These are phyloP conservation scores for Pseudogymnoascus sp. DNA, from an alignment of 2,329 filamentous ascomycete species.

Conservation along the genomic window DNA sequence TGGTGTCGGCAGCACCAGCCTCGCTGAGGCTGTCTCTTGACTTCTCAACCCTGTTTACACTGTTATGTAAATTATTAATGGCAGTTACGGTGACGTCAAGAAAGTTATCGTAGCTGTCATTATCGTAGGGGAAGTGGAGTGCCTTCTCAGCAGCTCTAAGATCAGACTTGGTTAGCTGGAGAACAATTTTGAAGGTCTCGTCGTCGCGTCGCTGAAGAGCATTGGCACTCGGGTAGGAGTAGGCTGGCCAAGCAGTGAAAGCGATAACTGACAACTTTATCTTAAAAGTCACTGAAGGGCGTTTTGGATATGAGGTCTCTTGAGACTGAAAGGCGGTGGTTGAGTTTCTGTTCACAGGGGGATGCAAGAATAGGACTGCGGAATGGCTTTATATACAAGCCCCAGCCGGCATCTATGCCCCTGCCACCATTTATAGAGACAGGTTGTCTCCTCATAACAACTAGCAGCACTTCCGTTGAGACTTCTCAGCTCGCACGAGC, in stretches of 20 bases:
- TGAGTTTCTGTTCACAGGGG: not conserved
- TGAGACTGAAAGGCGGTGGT: not conserved
- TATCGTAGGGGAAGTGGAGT: not conserved
- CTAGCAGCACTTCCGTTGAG: not conserved
- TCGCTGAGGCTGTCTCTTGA: not conserved
- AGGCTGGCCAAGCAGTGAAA: not conserved
- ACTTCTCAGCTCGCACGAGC: not conserved
- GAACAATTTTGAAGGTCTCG: not conserved
- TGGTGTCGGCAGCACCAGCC: not conserved
- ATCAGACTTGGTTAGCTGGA: not conserved
- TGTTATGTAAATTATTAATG: not conserved
- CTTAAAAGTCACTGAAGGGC: not conserved
- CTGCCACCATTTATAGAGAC: not conserved
- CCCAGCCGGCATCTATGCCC: not conserved
- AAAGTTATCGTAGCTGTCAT: not conserved
- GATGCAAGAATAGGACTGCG: not conserved
- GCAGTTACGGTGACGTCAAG: not conserved
- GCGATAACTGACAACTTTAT: not conserved
- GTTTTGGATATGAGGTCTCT: not conserved
- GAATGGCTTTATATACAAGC: not conserved
- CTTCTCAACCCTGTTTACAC: not conserved
- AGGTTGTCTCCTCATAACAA: not conserved
- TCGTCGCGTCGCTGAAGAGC: not conserved
- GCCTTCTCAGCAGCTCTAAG: not conserved
- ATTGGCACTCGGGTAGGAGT: not conserved